Base-by-base conservation (phyloP, 805 yeast genomes). In the Wickerhamomyces pijperi region DNA sequence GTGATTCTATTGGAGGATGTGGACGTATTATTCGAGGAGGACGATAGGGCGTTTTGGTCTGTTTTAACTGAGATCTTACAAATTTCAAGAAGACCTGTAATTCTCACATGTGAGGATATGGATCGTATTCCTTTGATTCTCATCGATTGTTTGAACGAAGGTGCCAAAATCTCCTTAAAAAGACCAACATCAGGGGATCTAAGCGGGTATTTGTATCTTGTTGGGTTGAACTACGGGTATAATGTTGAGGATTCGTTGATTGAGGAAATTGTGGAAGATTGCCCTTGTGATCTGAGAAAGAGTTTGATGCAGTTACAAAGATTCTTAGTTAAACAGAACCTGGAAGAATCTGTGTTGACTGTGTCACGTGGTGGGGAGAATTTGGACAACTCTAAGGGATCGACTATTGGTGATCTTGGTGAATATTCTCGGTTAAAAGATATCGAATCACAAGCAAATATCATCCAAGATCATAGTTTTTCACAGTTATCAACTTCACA, bases 1-100 rank as follows among this genome's bases (percentile, higher is more conserved):
- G 62, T 86, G 5, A 78, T 92, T 4, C 58, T 92, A 28, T 66
- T 90, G 41, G 95, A 88, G 48, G 96, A 90, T 50, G 88, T 83
- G 32, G 95, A 90, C 54, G 64, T 84, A 11, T 55, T 88, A 16
- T 85, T 81, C 50, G 75, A 70, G 32, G 29, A 25, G 14, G 76
- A 72, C 25, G 97, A 92, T 50, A 74, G 72, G 41, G 76, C 76
- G 2, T 88, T 90, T 53, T 92, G 97, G 96, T 52, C 67, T 1
- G 76, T 80, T 2, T 67, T 86, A 3, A 72, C 70, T 35, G 78
- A 74, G 36, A 65, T 84, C 13, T 57, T 86, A 32, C 64, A 66
- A 29, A 67, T 71, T 15, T 69, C 85, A 0, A 65, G 84, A 46
- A 61, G 88, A 39, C 95, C 95, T 0, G 68, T 85, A 0, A 67